Percentiles rank a stretch among this genome's conserved stretches.
Conservation (phyloP, 208 protist genomes). For the Leptomonas pyrrhocoris region DNA sequence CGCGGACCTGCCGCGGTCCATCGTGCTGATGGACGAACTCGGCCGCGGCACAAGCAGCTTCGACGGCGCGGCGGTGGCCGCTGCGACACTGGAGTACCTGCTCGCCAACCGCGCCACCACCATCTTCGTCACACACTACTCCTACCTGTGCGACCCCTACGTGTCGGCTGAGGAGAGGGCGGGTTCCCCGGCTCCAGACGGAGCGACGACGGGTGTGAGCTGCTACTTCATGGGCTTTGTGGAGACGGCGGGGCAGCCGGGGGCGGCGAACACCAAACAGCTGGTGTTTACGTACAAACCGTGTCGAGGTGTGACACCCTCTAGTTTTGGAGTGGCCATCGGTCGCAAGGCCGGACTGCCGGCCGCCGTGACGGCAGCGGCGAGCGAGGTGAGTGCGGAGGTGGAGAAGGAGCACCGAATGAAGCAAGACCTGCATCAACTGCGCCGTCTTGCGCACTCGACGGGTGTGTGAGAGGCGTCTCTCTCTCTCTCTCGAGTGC, state of each 20-base stretch:
- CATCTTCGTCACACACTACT: slow-evolving; percentile 97
- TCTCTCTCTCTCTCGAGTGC: no score
- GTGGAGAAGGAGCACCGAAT: slow-evolving; percentile 50
- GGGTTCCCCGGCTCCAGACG: neutral
- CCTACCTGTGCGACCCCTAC: slow-evolving; percentile 83
- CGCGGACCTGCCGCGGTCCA: slow-evolving; percentile 61
- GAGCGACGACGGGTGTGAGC: slow-evolving; percentile 31
- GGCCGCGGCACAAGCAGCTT: slow-evolving; percentile 95
- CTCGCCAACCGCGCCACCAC: slow-evolving; percentile 61
- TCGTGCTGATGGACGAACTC: slow-evolving; percentile 97
- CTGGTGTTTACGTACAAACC: slow-evolving; percentile 90
- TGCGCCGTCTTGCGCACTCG: slow-evolving; percentile 27
- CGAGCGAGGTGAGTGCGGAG: slow-evolving; percentile 51
- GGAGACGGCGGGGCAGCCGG: slow-evolving; percentile 7
- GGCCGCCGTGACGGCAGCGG: slow-evolving; percentile 55
- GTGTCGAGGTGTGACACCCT: slow-evolving; percentile 76
- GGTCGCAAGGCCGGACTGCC: slow-evolving; percentile 87
- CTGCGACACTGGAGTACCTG: slow-evolving; percentile 92
- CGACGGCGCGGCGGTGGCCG: slow-evolving; percentile 95
- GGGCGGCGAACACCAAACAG: slow-evolving; percentile 12
- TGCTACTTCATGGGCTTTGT: slow-evolving; percentile 90
- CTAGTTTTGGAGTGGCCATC: slow-evolving; percentile 92
- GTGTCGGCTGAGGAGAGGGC: neutral
- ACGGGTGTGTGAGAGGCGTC: neutral
- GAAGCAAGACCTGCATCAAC: slow-evolving; percentile 30